Evolutionary conservation across 208 protist species (phyloP).

Genomic region (Endotrypanum monterogeii): DNA sequence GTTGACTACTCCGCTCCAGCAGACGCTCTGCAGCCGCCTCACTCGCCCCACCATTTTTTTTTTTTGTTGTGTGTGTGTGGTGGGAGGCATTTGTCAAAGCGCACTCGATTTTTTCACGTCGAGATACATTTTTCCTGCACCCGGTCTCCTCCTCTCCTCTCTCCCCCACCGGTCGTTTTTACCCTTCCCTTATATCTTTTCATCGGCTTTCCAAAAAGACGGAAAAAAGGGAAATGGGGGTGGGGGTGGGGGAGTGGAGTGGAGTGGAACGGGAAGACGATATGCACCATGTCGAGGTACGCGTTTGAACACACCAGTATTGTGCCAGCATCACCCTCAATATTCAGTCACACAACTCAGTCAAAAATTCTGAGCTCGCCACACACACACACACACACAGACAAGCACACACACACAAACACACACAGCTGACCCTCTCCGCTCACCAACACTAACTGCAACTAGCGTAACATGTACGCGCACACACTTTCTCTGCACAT

Average conservation of each 20-base stretch:
- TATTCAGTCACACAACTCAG: not conserved
- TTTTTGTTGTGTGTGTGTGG: no score
- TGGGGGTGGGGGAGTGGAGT: no score
- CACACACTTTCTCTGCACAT: not conserved
- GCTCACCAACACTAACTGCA: not conserved
- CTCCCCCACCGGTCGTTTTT: not conserved
- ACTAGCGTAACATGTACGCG: not conserved
- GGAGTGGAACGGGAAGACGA: no score
- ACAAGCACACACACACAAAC: not conserved
- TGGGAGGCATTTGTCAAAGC: no score
- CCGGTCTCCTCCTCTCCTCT: not conserved
- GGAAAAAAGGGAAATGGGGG: no score
- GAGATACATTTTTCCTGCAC: not conserved
- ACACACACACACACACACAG: not conserved
- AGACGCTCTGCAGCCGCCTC: no score
- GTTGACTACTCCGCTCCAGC: no score
- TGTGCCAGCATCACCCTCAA: not conserved
- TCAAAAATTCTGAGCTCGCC: not conserved
- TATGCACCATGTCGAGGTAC: no score
- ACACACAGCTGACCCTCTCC: not conserved
- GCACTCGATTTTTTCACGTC: no score
- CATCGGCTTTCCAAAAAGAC: no score
- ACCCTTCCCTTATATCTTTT: no score
- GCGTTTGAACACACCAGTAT: no score
- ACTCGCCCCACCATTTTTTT: not conserved